Evolutionary conservation across 2,329 filamentous ascomycete species (phyloP), one percentile per base, ranked within the genome.

Genomic region (Chaetothyriales sp.): DNA sequence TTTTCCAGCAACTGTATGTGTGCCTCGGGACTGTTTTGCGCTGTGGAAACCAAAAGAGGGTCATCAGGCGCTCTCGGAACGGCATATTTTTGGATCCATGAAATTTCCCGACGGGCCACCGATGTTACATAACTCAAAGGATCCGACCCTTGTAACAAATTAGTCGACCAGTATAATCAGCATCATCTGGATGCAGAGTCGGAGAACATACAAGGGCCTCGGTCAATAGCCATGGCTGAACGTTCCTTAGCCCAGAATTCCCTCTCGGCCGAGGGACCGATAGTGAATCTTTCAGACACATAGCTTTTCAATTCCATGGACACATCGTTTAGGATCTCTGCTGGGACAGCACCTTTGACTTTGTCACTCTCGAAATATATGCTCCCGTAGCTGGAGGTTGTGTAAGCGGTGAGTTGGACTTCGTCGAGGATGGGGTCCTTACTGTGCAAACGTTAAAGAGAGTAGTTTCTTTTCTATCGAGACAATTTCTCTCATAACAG

Each of bases 401-500:
- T n/a, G n/a, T n/a, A n/a, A n/a, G n/a, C n/a, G n/a, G n/a, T 10
- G 2, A 36, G 28, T 36, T 12, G 12, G 28, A 36, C 8, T 36
- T 10, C 10, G 28, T 12, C 3, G 2, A 8, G 10, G 28, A 10
- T 2, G 47, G 25, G 46, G 46, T 32, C 53, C 59, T 49, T 56
- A 69, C 66, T 57, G 48, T 43, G 60, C 62, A 44, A 69, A 66
- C 25, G 61, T 63, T 15, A 66, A 46, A 2, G 63, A 64, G 20
- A 66, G 54, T 49, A 70, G 58, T 52, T 68, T 54, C 12, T 60
- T 59, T 58, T 70, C 61, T 5, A 70, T 60, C 2, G 48, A 44
- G 5, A 69, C 60, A n/a, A 71, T 43, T 25, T 66, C 63, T 43
- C 65, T 55, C 28, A 36, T 36, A 5, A 36, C 12, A 12, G 28